Evolutionary conservation across 805 yeast species (phyloP).

Genomic region (Schwanniomyces sp.): DNA sequence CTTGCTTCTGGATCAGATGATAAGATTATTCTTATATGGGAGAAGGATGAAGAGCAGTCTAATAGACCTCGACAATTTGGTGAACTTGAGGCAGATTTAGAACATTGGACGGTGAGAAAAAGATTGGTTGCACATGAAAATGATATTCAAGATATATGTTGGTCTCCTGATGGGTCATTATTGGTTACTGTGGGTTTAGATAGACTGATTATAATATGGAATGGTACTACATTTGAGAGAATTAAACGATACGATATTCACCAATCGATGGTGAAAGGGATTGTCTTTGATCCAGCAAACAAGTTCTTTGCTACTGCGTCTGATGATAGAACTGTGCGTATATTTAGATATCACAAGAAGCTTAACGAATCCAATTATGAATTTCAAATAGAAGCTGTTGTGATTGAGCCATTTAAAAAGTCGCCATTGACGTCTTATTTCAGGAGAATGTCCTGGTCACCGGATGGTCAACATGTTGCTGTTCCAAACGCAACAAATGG

Average conservation of each 20-base stretch:
- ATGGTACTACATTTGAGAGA: slow-evolving; percentile 86
- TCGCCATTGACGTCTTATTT: slow-evolving; percentile 93
- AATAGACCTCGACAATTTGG: slow-evolving; percentile 69
- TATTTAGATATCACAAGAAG: slow-evolving; percentile 78
- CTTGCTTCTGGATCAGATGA: slow-evolving; percentile 96
- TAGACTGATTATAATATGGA: slow-evolving; percentile 90
- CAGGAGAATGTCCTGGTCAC: slow-evolving; percentile 84
- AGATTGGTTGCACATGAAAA: slow-evolving; percentile 95
- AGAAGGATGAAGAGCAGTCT: slow-evolving; percentile 68
- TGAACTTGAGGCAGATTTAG: slow-evolving; percentile 66
- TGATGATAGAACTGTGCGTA: slow-evolving; percentile 88
- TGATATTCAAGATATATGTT: slow-evolving; percentile 95
- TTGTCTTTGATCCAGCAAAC: slow-evolving; percentile 96
- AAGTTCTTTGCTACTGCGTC: slow-evolving; percentile 96
- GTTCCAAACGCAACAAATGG: slow-evolving; percentile 86
- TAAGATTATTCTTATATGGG: slow-evolving; percentile 89
- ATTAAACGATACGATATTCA: slow-evolving; percentile 89
- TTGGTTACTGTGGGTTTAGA: slow-evolving; percentile 94
- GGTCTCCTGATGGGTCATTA: slow-evolving; percentile 94
- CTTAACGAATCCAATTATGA: slow-evolving; percentile 58
- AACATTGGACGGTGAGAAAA: slow-evolving; percentile 93
- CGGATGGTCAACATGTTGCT: slow-evolving; percentile 85
- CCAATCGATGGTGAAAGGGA: slow-evolving; percentile 93
- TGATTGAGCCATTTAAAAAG: slow-evolving; percentile 79
- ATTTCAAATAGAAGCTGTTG: slow-evolving; percentile 81